Evolutionary conservation across 2,329 filamentous ascomycete species (phyloP), one percentile per base, ranked within the genome.

Genomic region (Hypoxylon sp.): DNA sequence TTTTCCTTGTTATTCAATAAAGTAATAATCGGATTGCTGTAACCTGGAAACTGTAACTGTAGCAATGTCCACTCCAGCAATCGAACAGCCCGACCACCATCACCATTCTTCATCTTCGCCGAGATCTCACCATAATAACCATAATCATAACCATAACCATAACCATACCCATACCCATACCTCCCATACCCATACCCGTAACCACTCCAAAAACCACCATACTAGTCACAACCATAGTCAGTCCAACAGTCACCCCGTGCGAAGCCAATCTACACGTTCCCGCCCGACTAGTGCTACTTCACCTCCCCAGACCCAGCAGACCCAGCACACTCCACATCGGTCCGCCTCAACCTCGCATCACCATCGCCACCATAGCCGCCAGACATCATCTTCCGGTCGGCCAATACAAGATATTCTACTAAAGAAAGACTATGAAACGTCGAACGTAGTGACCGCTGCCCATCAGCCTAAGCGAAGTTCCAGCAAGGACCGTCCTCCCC

Each of bases 381-480:
- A 76, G 56, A 69, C 69, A 50, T 79, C 80, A 34, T 80, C 80
- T 24, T 79, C 79, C 43, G 75, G 78, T 58, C 80, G 79, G 65
- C 77, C 80, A 62, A 72, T 78, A 49, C 79, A 82, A 66, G 79
- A 84, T 58, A 70, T 79, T 44, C 71, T 80, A 54, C 79, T 81
- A 56, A 87, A 90, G 73, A 84, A 89, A 77, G 91, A 95, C 79
- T 89, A 89, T 81, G 92, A 94, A 79, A 85, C 89, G 71, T 82
- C 85, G 72, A 89, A 89, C 81, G 78, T 91, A 80, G 85, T 54
- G 13, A 48, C 13, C 20, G 50, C 60, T 53, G 32, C 87, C 72
- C 82, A 85, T 56, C 80, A 86, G 80, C 70, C 84, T 82, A 79
- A 87, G 85, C 85, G 88, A 79, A 88, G 84, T 79, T 84, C 86